Conservation (phyloP, 2,329 filamentous ascomycete genomes). For the Lasiodiplodia theobromae region DNA sequence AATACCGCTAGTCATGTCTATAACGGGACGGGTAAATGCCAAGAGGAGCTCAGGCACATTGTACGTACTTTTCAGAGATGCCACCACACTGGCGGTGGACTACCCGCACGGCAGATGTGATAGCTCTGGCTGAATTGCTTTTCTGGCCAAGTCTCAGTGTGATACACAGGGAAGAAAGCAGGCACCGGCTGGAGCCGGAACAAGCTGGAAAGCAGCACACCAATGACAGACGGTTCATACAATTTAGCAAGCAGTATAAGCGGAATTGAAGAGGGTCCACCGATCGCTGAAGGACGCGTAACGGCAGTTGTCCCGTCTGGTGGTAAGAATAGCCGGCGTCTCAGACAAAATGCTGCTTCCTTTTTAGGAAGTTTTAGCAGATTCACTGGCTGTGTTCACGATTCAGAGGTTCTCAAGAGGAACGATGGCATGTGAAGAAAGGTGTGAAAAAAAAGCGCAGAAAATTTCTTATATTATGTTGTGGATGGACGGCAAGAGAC, state of each 20-base stretch:
- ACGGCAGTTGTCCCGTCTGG: background rate
- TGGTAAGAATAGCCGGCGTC: background rate
- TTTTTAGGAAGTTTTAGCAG: background rate
- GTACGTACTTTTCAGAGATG: too few relatives aligned
- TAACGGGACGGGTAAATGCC: background rate
- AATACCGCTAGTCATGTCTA: background rate
- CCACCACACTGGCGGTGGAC: too few relatives aligned
- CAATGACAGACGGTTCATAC: background rate
- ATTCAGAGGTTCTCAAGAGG: background rate
- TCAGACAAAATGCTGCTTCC: background rate
- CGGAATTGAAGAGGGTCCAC: background rate
- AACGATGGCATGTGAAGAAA: background rate
- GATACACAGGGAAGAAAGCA: background rate
- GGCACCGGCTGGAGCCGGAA: background rate
- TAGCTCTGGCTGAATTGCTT: too few relatives aligned
- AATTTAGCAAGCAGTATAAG: background rate
- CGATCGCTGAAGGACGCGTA: background rate
- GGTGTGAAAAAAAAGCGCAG: background rate
- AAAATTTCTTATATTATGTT: background rate
- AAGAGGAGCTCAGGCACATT: too few relatives aligned
- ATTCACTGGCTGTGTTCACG: background rate
- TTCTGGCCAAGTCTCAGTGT: too few relatives aligned
- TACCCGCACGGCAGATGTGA: too few relatives aligned
- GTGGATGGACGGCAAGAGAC: background rate
- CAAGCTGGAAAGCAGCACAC: too few relatives aligned